A percentile compares a stretch with the other conserved stretches of the same genome.
phyloP scores from a whole-genome alignment of 78 protist genomes.

The Isochrysis galbana region DNA sequence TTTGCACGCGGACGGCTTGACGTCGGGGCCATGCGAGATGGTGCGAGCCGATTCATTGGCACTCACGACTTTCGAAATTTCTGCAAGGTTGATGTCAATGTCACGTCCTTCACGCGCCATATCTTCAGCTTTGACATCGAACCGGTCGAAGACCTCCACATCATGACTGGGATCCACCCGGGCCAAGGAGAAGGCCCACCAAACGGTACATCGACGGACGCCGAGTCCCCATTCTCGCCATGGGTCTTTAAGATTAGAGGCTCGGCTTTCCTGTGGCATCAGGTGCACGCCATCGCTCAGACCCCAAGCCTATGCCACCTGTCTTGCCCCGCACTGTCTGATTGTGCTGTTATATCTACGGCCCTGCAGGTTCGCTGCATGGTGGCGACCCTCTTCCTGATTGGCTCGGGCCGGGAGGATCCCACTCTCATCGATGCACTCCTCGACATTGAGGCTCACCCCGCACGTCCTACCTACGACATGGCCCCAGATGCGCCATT shows the following conservation, averaged over 20 bases:
- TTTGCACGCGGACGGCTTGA: constrained; percentile 41
- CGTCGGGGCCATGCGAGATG: constrained; percentile 37
- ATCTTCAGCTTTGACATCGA: background rate
- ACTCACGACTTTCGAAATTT: constrained; percentile 79
- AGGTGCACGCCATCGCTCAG: too few species aligned
- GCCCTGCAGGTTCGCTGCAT: constrained; percentile 69
- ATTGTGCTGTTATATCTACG: too few species aligned
- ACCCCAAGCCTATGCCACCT: too few species aligned
- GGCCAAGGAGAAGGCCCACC: background rate
- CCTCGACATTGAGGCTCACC: constrained; percentile 45
- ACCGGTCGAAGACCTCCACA: too few species aligned
- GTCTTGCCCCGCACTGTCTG: too few species aligned
- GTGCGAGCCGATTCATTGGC: background rate
- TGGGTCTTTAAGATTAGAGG: constrained; percentile 48
- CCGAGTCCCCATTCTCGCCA: background rate
- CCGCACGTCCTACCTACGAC: constrained; percentile 47
- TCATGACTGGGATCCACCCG: too few species aligned
- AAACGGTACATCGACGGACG: background rate
- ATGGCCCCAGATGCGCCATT: constrained; percentile 58
- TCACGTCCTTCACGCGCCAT: background rate
- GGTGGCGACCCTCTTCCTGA: constrained; percentile 68
- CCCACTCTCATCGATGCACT: constrained; percentile 22
- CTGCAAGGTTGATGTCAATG: constrained; percentile 60
- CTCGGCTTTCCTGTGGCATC: constrained; percentile 62
- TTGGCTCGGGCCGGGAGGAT: constrained; percentile 64